phyloP scores from a whole-genome alignment of 129 eudicot species.

The Lactuca sativa region DNA sequence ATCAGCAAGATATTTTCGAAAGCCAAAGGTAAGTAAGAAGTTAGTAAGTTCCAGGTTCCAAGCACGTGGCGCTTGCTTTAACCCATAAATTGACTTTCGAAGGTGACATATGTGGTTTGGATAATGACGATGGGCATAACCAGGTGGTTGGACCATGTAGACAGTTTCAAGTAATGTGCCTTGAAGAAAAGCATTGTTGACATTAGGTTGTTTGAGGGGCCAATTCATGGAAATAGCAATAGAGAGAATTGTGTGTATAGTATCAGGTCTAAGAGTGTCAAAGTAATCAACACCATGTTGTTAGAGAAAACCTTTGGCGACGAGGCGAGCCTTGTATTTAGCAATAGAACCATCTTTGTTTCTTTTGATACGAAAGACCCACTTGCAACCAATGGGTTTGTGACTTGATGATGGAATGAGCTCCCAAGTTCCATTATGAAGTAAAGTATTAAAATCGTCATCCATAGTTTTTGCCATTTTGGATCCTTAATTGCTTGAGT shows the following conservation, averaged over 20 bases:
- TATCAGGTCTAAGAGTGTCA: constrained; percentile 5
- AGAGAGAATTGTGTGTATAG: neutral
- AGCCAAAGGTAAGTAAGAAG: neutral
- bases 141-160: constrained; percentile 11
- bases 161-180: neutral
- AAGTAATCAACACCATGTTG: neutral
- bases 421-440: neutral
- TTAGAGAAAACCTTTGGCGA: neutral
- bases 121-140: neutral
- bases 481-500: constrained; percentile 2
- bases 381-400: neutral
- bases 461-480: constrained; percentile 8
- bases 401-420: neutral
- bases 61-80: neutral
- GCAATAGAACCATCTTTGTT: neutral
- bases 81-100: neutral
- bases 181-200: neutral
- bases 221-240: neutral
- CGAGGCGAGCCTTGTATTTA: constrained; percentile 1
- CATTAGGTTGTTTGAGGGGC: neutral
- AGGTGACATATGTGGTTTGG: neutral
- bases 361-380: constrained; percentile 9
- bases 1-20: neutral
- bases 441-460: constrained; percentile 1
- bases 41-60: neutral